Conservation (phyloP, 2,329 filamentous ascomycete genomes). For the Monosporascus sp. region DNA sequence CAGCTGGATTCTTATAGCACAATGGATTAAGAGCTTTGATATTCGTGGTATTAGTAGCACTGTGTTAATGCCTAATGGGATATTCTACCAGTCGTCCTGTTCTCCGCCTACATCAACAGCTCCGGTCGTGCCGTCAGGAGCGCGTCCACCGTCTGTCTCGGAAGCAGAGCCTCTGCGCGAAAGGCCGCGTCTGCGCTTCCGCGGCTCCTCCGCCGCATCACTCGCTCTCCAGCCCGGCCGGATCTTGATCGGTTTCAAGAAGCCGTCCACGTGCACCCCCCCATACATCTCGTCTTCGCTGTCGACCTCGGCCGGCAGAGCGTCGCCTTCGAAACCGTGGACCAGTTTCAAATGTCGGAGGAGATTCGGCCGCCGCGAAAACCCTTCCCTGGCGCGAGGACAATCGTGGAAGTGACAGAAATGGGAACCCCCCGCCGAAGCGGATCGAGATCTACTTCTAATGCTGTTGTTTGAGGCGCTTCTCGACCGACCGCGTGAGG, state of each 20-base stretch:
- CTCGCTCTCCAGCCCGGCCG: conserved; percentile 43
- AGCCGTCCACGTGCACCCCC: conserved; percentile 64
- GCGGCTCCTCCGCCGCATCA: conserved; percentile 20
- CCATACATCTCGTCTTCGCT: conserved; percentile 53
- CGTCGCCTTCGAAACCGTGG: conserved; percentile 28
- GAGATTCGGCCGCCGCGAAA: conserved; percentile 31
- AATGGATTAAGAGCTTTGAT: background rate
- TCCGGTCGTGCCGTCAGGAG: background rate
- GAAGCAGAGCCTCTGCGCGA: background rate
- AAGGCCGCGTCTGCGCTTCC: conserved; percentile 4
- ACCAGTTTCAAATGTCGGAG: conserved; percentile 38
- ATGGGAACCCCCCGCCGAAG: conserved; percentile 14
- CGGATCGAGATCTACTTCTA: conserved; percentile 15
- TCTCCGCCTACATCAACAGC: conserved; percentile 2
- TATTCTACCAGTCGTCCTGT: conserved; percentile 1
- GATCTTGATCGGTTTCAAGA: conserved; percentile 50
- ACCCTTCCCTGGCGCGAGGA: conserved; percentile 29
- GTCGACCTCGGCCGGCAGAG: conserved; percentile 30
- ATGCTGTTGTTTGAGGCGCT: background rate
- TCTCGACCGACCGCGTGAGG: conserved; percentile 3
- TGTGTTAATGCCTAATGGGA: background rate
- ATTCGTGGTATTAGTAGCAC: background rate
- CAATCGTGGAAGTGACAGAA: conserved; percentile 35
- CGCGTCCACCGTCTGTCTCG: background rate
- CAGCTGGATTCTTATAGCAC: background rate